A percentile compares a stretch with the other conserved stretches of the same genome.
Evolutionary conservation across 495 filamentous ascomycete species (phyloP).

Genomic region (Annulohypoxylon bovei): DNA sequence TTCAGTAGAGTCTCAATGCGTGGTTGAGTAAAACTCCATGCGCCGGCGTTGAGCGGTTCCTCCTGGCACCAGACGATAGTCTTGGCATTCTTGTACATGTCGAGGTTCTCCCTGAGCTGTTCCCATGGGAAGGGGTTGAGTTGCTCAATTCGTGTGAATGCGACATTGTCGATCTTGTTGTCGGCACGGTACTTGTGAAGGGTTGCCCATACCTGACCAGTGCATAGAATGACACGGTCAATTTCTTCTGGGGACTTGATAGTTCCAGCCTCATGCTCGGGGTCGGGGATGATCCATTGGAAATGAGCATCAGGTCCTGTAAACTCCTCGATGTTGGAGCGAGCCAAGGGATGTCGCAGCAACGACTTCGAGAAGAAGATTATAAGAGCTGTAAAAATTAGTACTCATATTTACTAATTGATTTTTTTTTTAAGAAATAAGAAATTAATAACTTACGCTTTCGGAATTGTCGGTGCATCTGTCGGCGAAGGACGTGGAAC

Average conservation of each 20-base stretch:
- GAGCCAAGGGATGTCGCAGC: constrained; percentile 89
- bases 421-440: no score
- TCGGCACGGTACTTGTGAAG: constrained; percentile 89
- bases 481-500: constrained; percentile 95
- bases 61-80: constrained; percentile 97
- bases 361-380: constrained; percentile 98
- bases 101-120: constrained; percentile 92
- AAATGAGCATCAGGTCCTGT: constrained; percentile 85
- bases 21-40: constrained; percentile 94
- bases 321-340: constrained; percentile 90
- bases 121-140: constrained; percentile 99
- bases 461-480: constrained; percentile 99
- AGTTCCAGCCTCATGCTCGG: constrained; percentile 74
- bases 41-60: constrained; percentile 95
- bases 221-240: constrained; percentile 92
- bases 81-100: constrained; percentile 95
- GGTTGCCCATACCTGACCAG: constrained; percentile 92
- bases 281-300: constrained; percentile 92
- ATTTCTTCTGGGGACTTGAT: constrained; percentile 87
- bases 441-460: constrained; percentile 87
- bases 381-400: constrained; percentile 75
- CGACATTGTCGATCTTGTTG: constrained; percentile 84
- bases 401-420: constrained; percentile 27
- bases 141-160: constrained; percentile 95
- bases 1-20: constrained; percentile 96